Evolutionary conservation across 495 filamentous ascomycete species (phyloP).

Genomic region (Hyaloscypha bicolor): DNA sequence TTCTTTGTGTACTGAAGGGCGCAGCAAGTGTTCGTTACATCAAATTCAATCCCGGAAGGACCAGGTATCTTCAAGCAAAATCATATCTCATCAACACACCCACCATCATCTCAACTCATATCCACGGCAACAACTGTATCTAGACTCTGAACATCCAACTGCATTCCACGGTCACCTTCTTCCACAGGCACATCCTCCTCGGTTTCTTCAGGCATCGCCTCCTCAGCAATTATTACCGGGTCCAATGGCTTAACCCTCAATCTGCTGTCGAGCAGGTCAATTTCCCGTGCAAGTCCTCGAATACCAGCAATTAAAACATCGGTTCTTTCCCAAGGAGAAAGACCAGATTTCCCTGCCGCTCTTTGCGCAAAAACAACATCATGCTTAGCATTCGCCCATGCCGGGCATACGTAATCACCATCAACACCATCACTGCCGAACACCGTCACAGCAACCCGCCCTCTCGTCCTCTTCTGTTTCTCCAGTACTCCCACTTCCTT

Average conservation of each 20-base stretch:
- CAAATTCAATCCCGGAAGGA: not conserved
- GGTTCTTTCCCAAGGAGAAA: slow-evolving; percentile 46
- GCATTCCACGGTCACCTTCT: slow-evolving; percentile 16
- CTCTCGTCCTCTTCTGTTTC: slow-evolving; percentile 22
- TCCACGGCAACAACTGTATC: slow-evolving; percentile 28
- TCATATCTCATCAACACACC: not conserved
- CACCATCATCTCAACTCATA: slow-evolving; percentile 10
- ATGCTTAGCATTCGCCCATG: slow-evolving; percentile 46
- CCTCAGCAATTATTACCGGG: slow-evolving; percentile 33
- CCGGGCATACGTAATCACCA: slow-evolving; percentile 43
- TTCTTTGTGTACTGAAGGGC: not conserved
- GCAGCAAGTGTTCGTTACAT: not conserved
- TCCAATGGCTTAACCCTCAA: slow-evolving; percentile 37
- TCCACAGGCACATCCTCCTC: slow-evolving; percentile 8
- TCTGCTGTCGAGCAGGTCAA: slow-evolving; percentile 38
- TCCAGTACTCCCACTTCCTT: slow-evolving; percentile 29
- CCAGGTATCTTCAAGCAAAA: slow-evolving; percentile 4
- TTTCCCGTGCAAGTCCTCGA: slow-evolving; percentile 39
- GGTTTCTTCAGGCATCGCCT: slow-evolving; percentile 9
- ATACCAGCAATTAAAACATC: slow-evolving; percentile 44
- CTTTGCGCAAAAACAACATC: slow-evolving; percentile 43
- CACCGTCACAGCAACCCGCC: slow-evolving; percentile 46
- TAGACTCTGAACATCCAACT: slow-evolving; percentile 31
- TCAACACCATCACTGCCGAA: slow-evolving; percentile 38
- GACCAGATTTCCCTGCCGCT: slow-evolving; percentile 33